Conservation (phyloP, 768 basidiomycete genomes). For the Boletus subcaerulescens region DNA sequence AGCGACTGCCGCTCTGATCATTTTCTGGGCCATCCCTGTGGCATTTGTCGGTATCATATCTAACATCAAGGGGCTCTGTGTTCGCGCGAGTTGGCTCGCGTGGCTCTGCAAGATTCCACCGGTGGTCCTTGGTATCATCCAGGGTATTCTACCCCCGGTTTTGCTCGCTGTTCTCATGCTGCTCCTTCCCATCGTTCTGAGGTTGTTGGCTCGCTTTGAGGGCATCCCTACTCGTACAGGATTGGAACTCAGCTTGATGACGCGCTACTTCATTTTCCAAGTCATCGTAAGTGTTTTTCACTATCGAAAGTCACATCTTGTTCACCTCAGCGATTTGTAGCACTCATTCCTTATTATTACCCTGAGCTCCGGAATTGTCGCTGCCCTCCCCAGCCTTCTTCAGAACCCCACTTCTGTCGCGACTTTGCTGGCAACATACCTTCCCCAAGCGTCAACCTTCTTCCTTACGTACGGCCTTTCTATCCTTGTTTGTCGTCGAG, state of each 20-base stretch:
- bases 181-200: conserved; percentile 80
- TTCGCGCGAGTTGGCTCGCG: conserved; percentile 62
- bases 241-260: conserved; percentile 89
- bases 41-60: conserved; percentile 84
- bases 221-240: conserved; percentile 84
- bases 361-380: conserved; percentile 76
- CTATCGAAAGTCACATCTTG: neutral
- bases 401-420: conserved; percentile 71
- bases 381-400: conserved; percentile 60
- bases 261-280: conserved; percentile 88
- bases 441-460: conserved; percentile 85
- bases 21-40: conserved; percentile 87
- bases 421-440: conserved; percentile 64
- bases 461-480: conserved; percentile 67
- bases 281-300: conserved; percentile 63
- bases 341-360: conserved; percentile 94
- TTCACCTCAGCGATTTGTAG: conserved; percentile 36
- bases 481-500: neutral
- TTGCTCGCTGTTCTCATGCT: conserved; percentile 88
- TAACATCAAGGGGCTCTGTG: conserved; percentile 72
- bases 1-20: conserved; percentile 73
- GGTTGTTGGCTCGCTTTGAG: conserved; percentile 79
- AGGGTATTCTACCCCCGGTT: conserved; percentile 87
- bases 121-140: conserved; percentile 74
- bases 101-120: conserved; percentile 78